Evolutionary conservation across 257 asterid species (phyloP).

Genomic region (Fraxinus americana): DNA sequence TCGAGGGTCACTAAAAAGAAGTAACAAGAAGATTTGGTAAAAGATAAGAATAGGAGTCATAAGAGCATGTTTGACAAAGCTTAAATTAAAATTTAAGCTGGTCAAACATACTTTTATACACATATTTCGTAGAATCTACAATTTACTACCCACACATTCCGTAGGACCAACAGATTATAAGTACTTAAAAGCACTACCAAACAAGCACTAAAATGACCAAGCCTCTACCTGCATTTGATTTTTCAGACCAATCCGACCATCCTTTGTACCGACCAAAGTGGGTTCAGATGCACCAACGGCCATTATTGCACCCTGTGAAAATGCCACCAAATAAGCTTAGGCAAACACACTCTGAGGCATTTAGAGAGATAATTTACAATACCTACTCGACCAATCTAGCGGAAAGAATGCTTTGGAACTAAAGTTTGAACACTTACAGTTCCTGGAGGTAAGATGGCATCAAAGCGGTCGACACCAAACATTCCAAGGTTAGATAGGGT

Average conservation of each 20-base stretch:
- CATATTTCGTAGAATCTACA: too few relatives aligned
- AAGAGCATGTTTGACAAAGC: too few relatives aligned
- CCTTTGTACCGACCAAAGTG: constrained; percentile 71
- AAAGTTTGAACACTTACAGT: constrained; percentile 59
- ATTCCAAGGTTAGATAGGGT: constrained; percentile 96
- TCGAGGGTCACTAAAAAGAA: neutral
- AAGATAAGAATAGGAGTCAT: neutral
- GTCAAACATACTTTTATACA: too few relatives aligned
- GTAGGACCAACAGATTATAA: too few relatives aligned
- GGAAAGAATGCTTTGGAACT: neutral
- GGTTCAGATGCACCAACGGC: constrained; percentile 89
- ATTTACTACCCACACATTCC: too few relatives aligned
- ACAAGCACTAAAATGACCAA: constrained; percentile 5
- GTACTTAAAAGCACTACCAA: too few relatives aligned
- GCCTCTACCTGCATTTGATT: constrained; percentile 85
- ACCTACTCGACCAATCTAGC: constrained; percentile 11
- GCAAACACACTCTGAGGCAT: constrained; percentile 13
- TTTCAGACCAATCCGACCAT: constrained; percentile 85
- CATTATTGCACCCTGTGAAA: constrained; percentile 89
- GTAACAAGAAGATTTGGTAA: neutral
- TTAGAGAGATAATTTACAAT: constrained; percentile 3
- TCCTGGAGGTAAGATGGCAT: constrained; percentile 99
- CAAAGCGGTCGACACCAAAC: constrained; percentile 97
- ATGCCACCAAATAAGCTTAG: constrained; percentile 10
- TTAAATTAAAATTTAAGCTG: too few relatives aligned